Conservation (phyloP, 768 basidiomycete species). For the Trichaptum fuscoviolaceum region DNA sequence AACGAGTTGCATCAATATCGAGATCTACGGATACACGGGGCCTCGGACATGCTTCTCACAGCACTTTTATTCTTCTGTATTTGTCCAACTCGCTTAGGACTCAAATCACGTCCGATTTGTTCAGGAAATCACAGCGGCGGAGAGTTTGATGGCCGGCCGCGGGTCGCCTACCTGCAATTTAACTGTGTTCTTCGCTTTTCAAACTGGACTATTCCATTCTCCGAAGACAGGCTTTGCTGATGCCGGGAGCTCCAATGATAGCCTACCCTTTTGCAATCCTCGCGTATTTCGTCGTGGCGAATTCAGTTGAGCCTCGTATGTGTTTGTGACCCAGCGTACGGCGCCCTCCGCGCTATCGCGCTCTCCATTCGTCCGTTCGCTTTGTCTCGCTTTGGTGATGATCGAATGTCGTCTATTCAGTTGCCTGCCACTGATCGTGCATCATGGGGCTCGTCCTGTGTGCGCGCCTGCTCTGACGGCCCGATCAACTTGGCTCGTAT, state of each 20-base stretch:
- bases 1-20: not conserved
- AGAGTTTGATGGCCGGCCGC: not conserved
- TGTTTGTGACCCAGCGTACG: not conserved
- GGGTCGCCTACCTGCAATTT: not conserved
- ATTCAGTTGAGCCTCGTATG: no score
- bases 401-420: not conserved
- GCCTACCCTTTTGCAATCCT: not conserved
- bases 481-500: not conserved
- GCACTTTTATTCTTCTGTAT: not conserved
- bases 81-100: not conserved
- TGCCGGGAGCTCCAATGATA: not conserved
- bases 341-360: not conserved
- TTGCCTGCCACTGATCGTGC: not conserved
- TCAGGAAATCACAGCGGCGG: not conserved
- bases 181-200: not conserved
- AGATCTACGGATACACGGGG: not conserved
- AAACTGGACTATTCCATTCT: conserved; percentile 1
- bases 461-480: not conserved
- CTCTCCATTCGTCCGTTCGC: not conserved
- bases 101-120: not conserved
- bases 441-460: not conserved
- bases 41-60: not conserved
- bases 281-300: not conserved
- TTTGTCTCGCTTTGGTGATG: not conserved
- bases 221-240: conserved; percentile 1